Conservation (phyloP, 768 basidiomycete species). For the Botryobasidium botryosum region DNA sequence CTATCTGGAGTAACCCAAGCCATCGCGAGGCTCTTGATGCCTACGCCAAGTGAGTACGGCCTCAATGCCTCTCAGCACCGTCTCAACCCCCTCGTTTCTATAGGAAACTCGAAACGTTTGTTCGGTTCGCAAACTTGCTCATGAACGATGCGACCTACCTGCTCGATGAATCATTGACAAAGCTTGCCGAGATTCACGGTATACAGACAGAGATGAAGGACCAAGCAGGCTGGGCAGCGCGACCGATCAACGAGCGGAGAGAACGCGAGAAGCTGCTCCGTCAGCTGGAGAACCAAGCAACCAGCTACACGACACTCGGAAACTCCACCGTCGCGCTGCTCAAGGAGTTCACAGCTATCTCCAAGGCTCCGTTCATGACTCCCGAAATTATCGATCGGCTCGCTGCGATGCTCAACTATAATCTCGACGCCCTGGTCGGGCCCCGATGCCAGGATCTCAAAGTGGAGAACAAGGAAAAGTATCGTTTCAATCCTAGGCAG, state of each 20-base stretch:
- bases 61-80: neutral
- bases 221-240: constrained; percentile 46
- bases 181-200: constrained; percentile 73
- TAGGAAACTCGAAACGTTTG: constrained; percentile 66
- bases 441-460: constrained; percentile 74
- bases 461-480: constrained; percentile 74
- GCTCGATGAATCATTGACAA: constrained; percentile 86
- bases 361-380: constrained; percentile 85
- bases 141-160: constrained; percentile 99
- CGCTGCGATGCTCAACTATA: constrained; percentile 94
- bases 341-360: constrained; percentile 82
- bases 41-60: constrained; percentile 50
- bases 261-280: constrained; percentile 69
- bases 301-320: constrained; percentile 73
- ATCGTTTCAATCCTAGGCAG: constrained; percentile 69
- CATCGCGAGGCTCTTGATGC: constrained; percentile 75
- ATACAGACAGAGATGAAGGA: constrained; percentile 79
- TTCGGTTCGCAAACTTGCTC: constrained; percentile 91
- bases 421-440: constrained; percentile 75
- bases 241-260: constrained; percentile 53
- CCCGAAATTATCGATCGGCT: constrained; percentile 90
- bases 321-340: constrained; percentile 80
- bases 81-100: neutral
- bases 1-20: constrained; percentile 78
- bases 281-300: constrained; percentile 67